These are phyloP conservation scores for Phytophthora palmivora DNA, from an alignment of 352 stramenopile species.

Conservation along the genomic window DNA sequence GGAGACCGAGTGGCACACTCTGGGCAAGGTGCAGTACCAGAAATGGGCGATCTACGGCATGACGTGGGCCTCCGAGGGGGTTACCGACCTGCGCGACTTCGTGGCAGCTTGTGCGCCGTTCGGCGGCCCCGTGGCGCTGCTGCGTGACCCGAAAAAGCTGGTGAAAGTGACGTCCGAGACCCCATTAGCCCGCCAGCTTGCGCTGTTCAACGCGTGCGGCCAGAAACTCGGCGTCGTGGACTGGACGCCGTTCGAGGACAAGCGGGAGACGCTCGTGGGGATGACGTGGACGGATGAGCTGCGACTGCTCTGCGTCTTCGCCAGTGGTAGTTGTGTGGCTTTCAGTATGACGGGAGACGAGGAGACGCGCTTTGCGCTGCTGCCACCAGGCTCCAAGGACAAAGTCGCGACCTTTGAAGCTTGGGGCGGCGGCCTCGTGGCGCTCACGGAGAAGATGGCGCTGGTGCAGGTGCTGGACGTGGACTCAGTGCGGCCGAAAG, in stretches of 20 bases:
- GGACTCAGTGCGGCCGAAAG: conserved; percentile 81
- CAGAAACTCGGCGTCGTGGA: conserved; percentile 62
- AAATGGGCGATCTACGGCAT: conserved; percentile 83
- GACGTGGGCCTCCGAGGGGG: conserved; percentile 55
- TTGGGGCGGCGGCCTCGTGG: conserved; percentile 79
- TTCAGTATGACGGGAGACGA: conserved; percentile 78
- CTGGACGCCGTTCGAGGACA: conserved; percentile 78
- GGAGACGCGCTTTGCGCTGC: conserved; percentile 75
- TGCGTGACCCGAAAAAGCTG: conserved; percentile 81
- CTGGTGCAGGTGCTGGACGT: conserved; percentile 84
- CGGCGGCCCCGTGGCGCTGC: conserved; percentile 71
- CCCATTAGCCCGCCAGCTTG: conserved; percentile 59
- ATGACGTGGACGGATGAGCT: conserved; percentile 88
- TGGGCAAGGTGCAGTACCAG: conserved; percentile 89
- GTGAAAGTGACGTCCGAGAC: conserved; percentile 66
- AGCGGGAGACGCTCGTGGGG: conserved; percentile 66
- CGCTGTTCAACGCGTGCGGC: conserved; percentile 83
- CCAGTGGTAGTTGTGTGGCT: conserved; percentile 71
- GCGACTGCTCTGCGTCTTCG: conserved; percentile 82
- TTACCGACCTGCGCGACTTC: conserved; percentile 76
- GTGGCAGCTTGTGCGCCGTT: conserved; percentile 65
- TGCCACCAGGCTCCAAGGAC: conserved; percentile 69
- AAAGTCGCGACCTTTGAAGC: conserved; percentile 82
- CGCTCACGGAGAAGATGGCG: conserved; percentile 84
- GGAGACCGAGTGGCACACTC: conserved; percentile 86